These are phyloP conservation scores for Penicillium longicatenatum DNA, from an alignment of 495 filamentous ascomycete genomes.

Conservation along the genomic window DNA sequence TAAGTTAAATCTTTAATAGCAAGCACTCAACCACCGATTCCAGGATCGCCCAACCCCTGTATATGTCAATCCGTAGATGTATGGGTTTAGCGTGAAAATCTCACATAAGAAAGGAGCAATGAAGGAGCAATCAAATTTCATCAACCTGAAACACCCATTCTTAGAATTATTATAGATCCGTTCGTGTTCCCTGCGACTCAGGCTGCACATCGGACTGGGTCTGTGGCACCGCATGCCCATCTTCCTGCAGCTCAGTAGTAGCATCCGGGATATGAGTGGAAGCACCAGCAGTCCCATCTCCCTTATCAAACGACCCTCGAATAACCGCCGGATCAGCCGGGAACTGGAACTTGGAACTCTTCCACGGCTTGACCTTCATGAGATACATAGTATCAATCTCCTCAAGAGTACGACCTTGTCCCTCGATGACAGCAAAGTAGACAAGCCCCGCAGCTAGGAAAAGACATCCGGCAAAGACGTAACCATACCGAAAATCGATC, in stretches of 20 bases:
- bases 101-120: too few relatives aligned
- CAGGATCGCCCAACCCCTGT: too few relatives aligned
- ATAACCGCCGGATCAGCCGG: constrained; percentile 27
- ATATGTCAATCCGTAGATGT: too few relatives aligned
- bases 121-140: too few relatives aligned
- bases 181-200: background rate
- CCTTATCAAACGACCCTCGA: constrained; percentile 28
- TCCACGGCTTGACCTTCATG: constrained; percentile 63
- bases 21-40: too few relatives aligned
- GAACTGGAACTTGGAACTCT: constrained; percentile 52
- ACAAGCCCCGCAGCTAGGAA: constrained; percentile 61
- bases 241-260: constrained; percentile 12
- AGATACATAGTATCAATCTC: constrained; percentile 86
- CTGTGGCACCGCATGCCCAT: constrained; percentile 9
- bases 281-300: background rate
- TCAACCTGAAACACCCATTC: too few relatives aligned
- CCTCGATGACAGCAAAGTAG: constrained; percentile 75
- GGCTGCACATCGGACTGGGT: background rate
- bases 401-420: constrained; percentile 65
- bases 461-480: constrained; percentile 74
- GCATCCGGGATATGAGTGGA: constrained; percentile 23
- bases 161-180: background rate
- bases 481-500: constrained; percentile 74
- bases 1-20: background rate
- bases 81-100: too few relatives aligned